Conservation (phyloP, 2,329 filamentous ascomycete species). For the Aspergillus intermedius region DNA sequence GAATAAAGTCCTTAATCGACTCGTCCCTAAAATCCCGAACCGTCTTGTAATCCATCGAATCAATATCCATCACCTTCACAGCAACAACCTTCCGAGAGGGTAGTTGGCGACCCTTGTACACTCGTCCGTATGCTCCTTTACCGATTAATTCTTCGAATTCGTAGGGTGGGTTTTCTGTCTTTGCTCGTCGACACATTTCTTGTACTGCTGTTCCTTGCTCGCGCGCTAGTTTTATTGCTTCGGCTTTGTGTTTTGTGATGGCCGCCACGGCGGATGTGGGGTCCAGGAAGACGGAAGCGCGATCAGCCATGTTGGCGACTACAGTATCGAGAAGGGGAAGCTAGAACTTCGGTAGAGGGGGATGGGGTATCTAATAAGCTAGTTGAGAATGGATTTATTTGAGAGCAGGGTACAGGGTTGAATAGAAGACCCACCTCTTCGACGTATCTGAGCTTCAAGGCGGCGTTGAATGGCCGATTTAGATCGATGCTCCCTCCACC, state of each 20-base stretch:
- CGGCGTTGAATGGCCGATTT: neutral
- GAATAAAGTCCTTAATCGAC: slow-evolving; percentile 50
- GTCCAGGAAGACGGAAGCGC: slow-evolving; percentile 32
- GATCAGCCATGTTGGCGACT: slow-evolving; percentile 15
- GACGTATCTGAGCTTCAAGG: neutral
- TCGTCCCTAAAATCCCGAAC: slow-evolving; percentile 42
- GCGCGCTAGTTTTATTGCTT: slow-evolving; percentile 42
- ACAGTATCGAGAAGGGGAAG: neutral
- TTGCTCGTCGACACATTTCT: slow-evolving; percentile 42
- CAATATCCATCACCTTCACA: slow-evolving; percentile 47
- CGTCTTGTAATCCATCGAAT: slow-evolving; percentile 43
- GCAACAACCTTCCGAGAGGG: slow-evolving; percentile 40
- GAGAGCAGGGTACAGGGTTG: neutral
- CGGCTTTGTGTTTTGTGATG: slow-evolving; percentile 44
- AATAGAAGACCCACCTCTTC: neutral
- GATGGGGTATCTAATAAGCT: neutral
- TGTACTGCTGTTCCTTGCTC: slow-evolving; percentile 40
- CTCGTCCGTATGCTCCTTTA: slow-evolving; percentile 46
- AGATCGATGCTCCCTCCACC: neutral
- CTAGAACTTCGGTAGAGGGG: neutral
- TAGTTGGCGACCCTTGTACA: slow-evolving; percentile 43
- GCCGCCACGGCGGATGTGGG: slow-evolving; percentile 39
- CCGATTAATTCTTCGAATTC: slow-evolving; percentile 47
- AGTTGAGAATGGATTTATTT: neutral
- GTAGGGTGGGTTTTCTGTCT: slow-evolving; percentile 41